These are phyloP conservation scores for Maudiozyma serrabonitensis DNA, from an alignment of 805 yeast species.

Conservation along the genomic window DNA sequence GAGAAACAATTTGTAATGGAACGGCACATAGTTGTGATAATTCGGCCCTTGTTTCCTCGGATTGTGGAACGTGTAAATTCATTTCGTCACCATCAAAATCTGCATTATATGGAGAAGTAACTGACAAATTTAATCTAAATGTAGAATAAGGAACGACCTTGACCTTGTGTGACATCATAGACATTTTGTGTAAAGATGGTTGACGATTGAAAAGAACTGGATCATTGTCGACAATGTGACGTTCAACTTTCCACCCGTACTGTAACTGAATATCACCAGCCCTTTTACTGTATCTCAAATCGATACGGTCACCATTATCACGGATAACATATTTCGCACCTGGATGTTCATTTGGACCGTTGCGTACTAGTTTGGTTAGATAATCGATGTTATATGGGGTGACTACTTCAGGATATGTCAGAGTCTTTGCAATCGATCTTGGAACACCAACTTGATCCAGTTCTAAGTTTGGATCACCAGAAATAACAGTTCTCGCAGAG, in stretches of 20 bases:
- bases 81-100: constrained; percentile 99
- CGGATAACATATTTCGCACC: constrained; percentile 98
- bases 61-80: constrained; percentile 98
- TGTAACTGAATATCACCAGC: constrained; percentile 97
- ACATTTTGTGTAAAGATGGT: constrained; percentile 98
- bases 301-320: constrained; percentile 98
- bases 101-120: constrained; percentile 98
- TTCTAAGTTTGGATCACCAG: constrained; percentile 97
- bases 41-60: constrained; percentile 96
- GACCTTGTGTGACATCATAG: constrained; percentile 99
- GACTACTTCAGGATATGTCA: constrained; percentile 94
- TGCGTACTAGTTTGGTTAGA: constrained; percentile 84
- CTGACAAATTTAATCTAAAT: constrained; percentile 90
- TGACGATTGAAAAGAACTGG: constrained; percentile 98
- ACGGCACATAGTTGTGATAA: constrained; percentile 92
- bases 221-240: constrained; percentile 95
- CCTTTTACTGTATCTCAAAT: constrained; percentile 90
- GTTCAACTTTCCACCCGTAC: constrained; percentile 98
- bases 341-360: constrained; percentile 98
- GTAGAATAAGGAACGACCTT: constrained; percentile 98
- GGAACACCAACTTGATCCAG: constrained; percentile 99
- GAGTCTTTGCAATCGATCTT: constrained; percentile 86
- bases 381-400: constrained; percentile 95
- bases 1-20: constrained; percentile 94
- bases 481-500: constrained; percentile 97